These are phyloP conservation scores for Bryoglossum gracile DNA, from an alignment of 495 filamentous ascomycete species.

Conservation along the genomic window DNA sequence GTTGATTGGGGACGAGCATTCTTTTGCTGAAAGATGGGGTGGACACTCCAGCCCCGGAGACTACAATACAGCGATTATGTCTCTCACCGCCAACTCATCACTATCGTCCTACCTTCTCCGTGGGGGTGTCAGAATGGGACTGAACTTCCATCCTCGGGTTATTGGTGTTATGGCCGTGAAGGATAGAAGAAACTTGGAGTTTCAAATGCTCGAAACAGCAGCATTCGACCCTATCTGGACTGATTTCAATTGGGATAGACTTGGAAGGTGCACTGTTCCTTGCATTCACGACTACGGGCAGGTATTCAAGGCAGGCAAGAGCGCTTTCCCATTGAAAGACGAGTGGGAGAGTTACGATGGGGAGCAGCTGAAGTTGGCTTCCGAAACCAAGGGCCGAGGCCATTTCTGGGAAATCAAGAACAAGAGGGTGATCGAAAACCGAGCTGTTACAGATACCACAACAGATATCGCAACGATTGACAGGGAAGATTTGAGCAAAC, in stretches of 20 bases:
- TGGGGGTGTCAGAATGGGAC: constrained; percentile 50
- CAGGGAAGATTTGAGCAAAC: constrained; percentile 18
- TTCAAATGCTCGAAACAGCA: constrained; percentile 50
- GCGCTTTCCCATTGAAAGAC: constrained; percentile 33
- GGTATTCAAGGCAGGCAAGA: constrained; percentile 40
- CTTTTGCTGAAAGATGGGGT: constrained; percentile 52
- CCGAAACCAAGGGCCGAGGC: not conserved
- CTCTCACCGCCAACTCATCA: constrained; percentile 46
- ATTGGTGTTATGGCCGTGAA: constrained; percentile 51
- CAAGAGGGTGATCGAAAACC: not conserved
- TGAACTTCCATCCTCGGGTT: constrained; percentile 51
- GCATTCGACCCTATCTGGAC: constrained; percentile 52
- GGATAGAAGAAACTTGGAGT: constrained; percentile 43
- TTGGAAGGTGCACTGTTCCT: constrained; percentile 44
- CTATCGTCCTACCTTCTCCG: constrained; percentile 48
- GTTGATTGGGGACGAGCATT: constrained; percentile 37
- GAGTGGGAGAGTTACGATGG: constrained; percentile 49
- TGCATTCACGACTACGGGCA: constrained; percentile 46
- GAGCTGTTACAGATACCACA: constrained; percentile 2
- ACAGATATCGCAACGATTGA: not conserved
- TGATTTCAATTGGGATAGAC: constrained; percentile 48
- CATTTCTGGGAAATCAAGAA: constrained; percentile 19
- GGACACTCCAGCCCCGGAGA: constrained; percentile 46
- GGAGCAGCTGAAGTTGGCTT: constrained; percentile 21
- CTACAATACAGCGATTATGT: constrained; percentile 53